phyloP scores from a whole-genome alignment of 345 rosid genomes.

The Euphorbia peplus region DNA sequence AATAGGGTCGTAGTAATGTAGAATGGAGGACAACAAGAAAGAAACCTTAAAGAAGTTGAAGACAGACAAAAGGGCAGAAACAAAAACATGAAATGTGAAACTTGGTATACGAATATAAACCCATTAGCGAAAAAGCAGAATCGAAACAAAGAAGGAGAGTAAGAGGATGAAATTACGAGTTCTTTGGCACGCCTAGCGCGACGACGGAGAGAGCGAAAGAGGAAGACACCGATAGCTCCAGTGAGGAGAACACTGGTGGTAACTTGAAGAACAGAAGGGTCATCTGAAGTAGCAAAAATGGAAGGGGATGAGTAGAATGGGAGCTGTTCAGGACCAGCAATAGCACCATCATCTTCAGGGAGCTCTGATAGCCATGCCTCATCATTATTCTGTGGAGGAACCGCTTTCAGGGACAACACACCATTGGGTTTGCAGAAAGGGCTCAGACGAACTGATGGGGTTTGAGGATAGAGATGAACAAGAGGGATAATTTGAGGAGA shows the following conservation, averaged over 20 bases:
- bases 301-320: constrained; percentile 44
- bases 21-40: background rate
- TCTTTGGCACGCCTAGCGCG: constrained; percentile 80
- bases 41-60: background rate
- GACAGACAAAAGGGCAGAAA: background rate
- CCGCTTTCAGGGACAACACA: constrained; percentile 17
- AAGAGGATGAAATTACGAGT: constrained; percentile 34
- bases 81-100: background rate
- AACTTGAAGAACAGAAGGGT: constrained; percentile 68
- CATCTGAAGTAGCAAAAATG: constrained; percentile 69
- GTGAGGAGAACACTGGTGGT: constrained; percentile 85
- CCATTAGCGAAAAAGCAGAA: background rate
- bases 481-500: constrained; percentile 8
- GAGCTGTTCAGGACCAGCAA: constrained; percentile 84
- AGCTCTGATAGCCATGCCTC: constrained; percentile 30
- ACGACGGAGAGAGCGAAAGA: constrained; percentile 80
- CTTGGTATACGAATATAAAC: background rate
- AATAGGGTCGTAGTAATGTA: background rate
- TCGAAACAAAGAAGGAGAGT: background rate
- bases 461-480: constrained; percentile 19
- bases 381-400: constrained; percentile 19
- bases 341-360: constrained; percentile 40
- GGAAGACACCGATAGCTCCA: constrained; percentile 77
- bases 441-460: background rate
- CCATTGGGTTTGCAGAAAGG: constrained; percentile 6